Base-by-base conservation (phyloP, 1,284 basidiomycete genomes). In the Rhizoctonia solani region DNA sequence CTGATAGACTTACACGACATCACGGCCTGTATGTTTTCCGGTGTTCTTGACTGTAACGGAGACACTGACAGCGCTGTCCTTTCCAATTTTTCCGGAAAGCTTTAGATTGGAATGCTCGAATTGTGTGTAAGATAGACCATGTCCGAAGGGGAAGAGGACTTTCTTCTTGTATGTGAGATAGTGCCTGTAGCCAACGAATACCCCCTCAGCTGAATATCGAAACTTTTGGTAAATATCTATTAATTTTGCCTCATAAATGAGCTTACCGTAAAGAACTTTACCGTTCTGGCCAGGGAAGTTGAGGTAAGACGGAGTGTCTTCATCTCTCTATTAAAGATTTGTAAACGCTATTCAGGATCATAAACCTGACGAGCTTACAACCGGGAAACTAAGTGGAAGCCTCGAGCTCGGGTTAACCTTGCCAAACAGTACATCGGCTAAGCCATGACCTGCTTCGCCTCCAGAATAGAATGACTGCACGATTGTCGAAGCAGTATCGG, bases 391-490 rank as follows among this genome's bases (percentile, higher is more conserved):
- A 52, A 72, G 49, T 2, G 72, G 68, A 27, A 72, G 29, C 58
- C 61, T 67, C 13, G 69, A 71, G 30, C 67, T 55, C 2, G 73
- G 73, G 66, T 74, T 74, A 30, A 73, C 68, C 23, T 69, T 71
- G 30, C 73, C 73, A 47, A 73, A 73, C 14, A 74, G 54, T 21
- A 74, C 71, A 42, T 74, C 73, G 11, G 72, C 73, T 9, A 74
- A 50, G 19, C 70, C 73, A 39, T 72, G 70, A 23, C 81, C 82
- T 8, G 77, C 76, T 72, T 83, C 81, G 69, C 81, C 79, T 25
- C 82, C 82, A 11, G 78, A 54, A 30, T 69, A 69, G 86, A 86
- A 88, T 0, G 85, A 77, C 69, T 87, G 85, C 5, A 88, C 71
- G 34, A 87, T 74, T 1, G 81, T 82, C n/a, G 76, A 75, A 16